Conservation (phyloP, 768 basidiomycete species). For the Pisolithus tinctorius region DNA sequence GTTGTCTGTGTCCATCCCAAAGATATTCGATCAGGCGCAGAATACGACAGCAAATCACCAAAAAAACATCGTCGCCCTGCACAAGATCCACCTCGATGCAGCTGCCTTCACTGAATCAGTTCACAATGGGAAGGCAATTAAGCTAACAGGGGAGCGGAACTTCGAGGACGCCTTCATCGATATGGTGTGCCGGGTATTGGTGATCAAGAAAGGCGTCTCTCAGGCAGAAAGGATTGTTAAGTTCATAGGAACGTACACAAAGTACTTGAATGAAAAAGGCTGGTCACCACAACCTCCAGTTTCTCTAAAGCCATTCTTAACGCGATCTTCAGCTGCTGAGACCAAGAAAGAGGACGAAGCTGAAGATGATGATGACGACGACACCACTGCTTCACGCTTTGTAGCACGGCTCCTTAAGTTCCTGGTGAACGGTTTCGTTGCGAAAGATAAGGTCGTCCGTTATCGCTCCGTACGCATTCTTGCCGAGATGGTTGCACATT, state of each 20-base stretch:
- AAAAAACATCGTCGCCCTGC: conserved; percentile 79
- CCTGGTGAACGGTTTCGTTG: conserved; percentile 68
- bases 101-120: conserved; percentile 44
- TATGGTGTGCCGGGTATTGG: conserved; percentile 53
- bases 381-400: conserved; percentile 66
- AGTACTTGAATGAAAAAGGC: conserved; percentile 76
- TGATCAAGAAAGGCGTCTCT: conserved; percentile 72
- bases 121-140: conserved; percentile 42
- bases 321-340: conserved; percentile 29
- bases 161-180: conserved; percentile 65
- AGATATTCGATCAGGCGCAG: conserved; percentile 80
- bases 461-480: conserved; percentile 75
- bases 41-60: conserved; percentile 71
- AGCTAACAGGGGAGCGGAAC: conserved; percentile 65
- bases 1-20: conserved; percentile 35
- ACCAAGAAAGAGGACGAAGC: conserved; percentile 23
- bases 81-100: conserved; percentile 71
- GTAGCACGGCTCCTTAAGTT: conserved; percentile 60
- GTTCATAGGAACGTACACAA: conserved; percentile 76
- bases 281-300: conserved; percentile 5
- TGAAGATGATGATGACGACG: conserved; percentile 53
- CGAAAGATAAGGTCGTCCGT: conserved; percentile 84
- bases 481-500: conserved; percentile 68
- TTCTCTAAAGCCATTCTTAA: background rate
- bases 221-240: conserved; percentile 75